Base-by-base conservation (phyloP, 345 rosid species). In the Lumnitzera racemosa region DNA sequence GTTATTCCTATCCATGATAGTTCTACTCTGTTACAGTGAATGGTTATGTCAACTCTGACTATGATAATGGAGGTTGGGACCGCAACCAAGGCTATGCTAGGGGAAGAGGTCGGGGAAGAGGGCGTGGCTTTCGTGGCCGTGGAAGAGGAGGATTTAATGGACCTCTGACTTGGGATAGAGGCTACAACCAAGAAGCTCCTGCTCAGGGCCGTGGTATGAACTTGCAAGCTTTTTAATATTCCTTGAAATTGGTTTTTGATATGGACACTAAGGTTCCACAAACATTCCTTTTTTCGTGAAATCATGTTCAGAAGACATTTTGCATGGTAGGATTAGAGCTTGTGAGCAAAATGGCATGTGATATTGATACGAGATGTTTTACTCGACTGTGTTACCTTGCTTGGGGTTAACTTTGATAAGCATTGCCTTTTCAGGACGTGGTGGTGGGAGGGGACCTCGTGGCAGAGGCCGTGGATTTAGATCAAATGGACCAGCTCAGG, bases 31-130 rank as follows among this genome's bases (percentile, higher is more conserved):
- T 47, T 70, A 25, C 77, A 88, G 99, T 91, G 59, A 84, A 90
- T 79, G 88, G 90, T 24, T 86, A 62, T 67, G 78, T 77, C 68
- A 60, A 60, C 61, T 23, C 60, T 47, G 97, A 88, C 56, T 79
- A 81, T 67, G 96, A 85, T 53, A 91, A 94, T 70, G 97, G 91
- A 54, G 91, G 79, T 54, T 76, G 71, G 76, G 96, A 94, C 56
- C 86, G 65, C 59, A 80, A 83, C 63, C 80, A 78, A 71, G 88
- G 83, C 49, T 79, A 78, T 69, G 59, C 76, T 59, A 78, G 96
- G 66, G 97, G 92, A 50, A 83, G 99, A 70, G 89, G 95, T 51
- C 81, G 96, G 47, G 97, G 97, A 20, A 86, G 97, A 78, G 96
- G 90, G 43, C 83, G 88, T 61, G 73, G 80, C 59, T 71, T 67